Evolutionary conservation across 306 rosid species (phyloP), one percentile per base, ranked within the genome.

Genomic region (Citrullus mucosospermus): DNA sequence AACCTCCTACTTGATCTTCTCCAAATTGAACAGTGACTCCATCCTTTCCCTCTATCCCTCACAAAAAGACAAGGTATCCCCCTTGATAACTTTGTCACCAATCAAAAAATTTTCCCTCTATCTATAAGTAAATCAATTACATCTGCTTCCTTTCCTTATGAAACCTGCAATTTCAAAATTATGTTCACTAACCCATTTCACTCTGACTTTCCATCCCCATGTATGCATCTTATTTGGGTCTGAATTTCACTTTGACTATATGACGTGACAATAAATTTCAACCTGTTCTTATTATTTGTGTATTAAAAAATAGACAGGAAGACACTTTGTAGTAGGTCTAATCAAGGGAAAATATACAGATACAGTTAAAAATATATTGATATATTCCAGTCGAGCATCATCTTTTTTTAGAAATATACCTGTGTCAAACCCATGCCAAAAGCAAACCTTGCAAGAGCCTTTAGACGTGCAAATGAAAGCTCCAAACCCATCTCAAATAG

Each of bases 401-500:
- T 53, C 8, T 1, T 2, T 9, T 71, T 60, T 73, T 74, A 82
- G 81, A 20, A 71, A 25, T 81, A 78, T 91, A 95, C 99, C 99
- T 95, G 99, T 78, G 97, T 84, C 83, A 95, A 87, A 78, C 99
- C 99, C 97, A 95, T 84, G 81, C 92, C 99, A 38, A 95, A 95
- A 73, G 99, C 97, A 88, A 82, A 95, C 86, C 89, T 92, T 63
- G 99, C 99, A 78, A 95, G 99, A 78, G 99, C 99, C 87, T 95
- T 95, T 73, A 95, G 86, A 79, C 99, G 99, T 65, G 97, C 97
- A 78, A 95, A 86, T 68, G 99, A 95, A 82, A 95, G 99, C 89
- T 95, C 99, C 79, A 95, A 88, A 80, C 99, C 99, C 99, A 95
- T 95, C 92, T 95, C 99, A 80, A 95, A 95, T 76, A 95, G 90